A percentile compares a stretch with the other conserved stretches of the same genome.
phyloP scores from a whole-genome alignment of 305 asterid species.

The Solanum hybrid region DNA sequence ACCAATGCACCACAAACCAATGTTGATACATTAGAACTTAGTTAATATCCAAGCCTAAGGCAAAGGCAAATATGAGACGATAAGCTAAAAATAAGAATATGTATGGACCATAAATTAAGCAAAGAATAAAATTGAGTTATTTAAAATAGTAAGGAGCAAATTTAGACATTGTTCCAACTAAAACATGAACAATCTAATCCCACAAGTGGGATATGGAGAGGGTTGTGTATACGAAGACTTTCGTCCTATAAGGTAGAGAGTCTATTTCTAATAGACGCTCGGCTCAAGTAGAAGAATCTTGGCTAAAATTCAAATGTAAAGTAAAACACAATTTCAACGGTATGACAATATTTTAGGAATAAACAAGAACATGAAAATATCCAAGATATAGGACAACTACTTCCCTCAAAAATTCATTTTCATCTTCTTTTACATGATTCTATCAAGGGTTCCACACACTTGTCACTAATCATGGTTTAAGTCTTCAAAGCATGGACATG shows the following conservation, averaged over 20 bases:
- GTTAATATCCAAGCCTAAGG: not conserved
- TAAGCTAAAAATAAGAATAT: not conserved
- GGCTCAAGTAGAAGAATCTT: not conserved
- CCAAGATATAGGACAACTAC: not conserved
- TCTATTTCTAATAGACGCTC: not conserved
- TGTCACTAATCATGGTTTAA: not conserved
- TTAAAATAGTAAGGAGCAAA: not conserved
- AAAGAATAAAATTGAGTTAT: not conserved
- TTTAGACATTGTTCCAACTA: not conserved
- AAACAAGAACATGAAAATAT: not conserved
- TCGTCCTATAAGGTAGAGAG: not conserved
- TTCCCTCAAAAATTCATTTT: not conserved
- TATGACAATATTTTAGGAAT: not conserved
- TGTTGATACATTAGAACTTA: not conserved
- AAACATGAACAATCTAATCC: not conserved
- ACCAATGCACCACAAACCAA: too few species aligned
- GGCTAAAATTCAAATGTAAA: not conserved
- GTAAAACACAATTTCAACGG: not conserved
- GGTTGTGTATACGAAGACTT: not conserved
- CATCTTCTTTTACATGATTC: not conserved
- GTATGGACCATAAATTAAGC: not conserved
- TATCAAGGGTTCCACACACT: not conserved
- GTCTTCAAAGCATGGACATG: not conserved
- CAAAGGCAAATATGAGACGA: not conserved
- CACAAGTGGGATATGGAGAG: not conserved